Evolutionary conservation across 148 eudicot genomes (phyloP), one percentile per base, ranked within the genome.

Genomic region (Suaeda aralocaspica): DNA sequence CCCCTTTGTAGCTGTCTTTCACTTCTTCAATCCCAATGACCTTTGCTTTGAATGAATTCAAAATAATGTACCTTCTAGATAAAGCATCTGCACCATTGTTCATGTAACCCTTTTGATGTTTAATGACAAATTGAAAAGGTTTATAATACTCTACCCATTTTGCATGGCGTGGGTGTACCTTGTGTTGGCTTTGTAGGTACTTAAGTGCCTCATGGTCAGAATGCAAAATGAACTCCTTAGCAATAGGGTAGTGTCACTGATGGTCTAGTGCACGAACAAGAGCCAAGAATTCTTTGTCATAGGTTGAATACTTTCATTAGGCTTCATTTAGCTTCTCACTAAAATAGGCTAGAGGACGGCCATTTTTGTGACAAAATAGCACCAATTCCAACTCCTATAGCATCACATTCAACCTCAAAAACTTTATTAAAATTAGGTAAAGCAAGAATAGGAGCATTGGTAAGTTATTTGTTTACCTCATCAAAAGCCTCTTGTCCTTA

Each of bases 281-380:
- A 46, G 56, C 44, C 44, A 19, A 59, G 2, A 59, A 25, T n/a
- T n/a, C n/a, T n/a, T n/a, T n/a, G n/a, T n/a, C n/a, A n/a, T n/a
- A n/a, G n/a, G n/a, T n/a, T n/a, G 66, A 59, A 29, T 59, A 59
- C n/a, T 71, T 71, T 0, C 51, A 11, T n/a, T 19, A 0, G 0
- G 66, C 15, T 19, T 45, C 74, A 3, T 13, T 46, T 5, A 71
- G 10, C 25, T 71, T 71, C 39, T 59, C 67, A 71, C 57, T 59
- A 46, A 71, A 71, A 12, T 25, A 59, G 33, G 66, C 56, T 0
- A 41, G 39, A 6, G 56, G 56, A 0, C 22, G 25, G 2, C 73
- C 52, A 24, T 53, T 42, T 51, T 68, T 26, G 4, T n/a, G 45
- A 14, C 0, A 21, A 46, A 15, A 53, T 49, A 53, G 9, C 45